Percentiles rank a stretch among this genome's conserved stretches.
phyloP scores from a whole-genome alignment of 805 yeast species.

The Wickerhamomyces pijperi region DNA sequence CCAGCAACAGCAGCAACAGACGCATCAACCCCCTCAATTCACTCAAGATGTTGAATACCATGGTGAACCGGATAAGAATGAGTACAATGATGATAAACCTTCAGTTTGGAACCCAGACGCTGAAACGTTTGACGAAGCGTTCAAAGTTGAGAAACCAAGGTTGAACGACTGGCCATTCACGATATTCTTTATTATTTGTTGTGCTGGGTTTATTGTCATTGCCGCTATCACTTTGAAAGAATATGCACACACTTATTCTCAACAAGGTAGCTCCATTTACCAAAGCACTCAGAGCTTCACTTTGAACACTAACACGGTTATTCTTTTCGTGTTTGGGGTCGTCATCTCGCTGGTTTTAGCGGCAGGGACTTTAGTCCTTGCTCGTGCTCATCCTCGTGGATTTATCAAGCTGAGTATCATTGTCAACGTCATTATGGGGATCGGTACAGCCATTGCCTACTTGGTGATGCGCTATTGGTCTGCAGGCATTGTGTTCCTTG shows the following conservation, averaged over 20 bases:
- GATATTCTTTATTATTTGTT: conserved; percentile 34
- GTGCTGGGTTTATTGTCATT: conserved; percentile 59
- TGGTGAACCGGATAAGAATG: conserved; percentile 6
- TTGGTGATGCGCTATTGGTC: conserved; percentile 60
- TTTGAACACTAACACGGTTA: conserved; percentile 62
- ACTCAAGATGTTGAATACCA: conserved; percentile 13
- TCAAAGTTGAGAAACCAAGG: conserved; percentile 51
- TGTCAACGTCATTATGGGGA: conserved; percentile 52
- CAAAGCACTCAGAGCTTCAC: conserved; percentile 41
- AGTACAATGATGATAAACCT: conserved; percentile 16
- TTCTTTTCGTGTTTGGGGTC: conserved; percentile 56
- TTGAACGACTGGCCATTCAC: conserved; percentile 69
- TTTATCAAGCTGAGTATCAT: conserved; percentile 64
- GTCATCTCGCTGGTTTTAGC: conserved; percentile 52
- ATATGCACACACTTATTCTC: conserved; percentile 41
- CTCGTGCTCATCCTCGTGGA: conserved; percentile 50
- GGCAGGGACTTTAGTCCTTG: conserved; percentile 40
- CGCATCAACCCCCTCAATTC: conserved; percentile 11
- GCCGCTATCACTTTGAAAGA: conserved; percentile 61
- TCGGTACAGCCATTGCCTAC: conserved; percentile 71
- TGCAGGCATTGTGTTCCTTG: conserved; percentile 66
- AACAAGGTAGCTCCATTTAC: conserved; percentile 58
- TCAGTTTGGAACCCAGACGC: conserved; percentile 28
- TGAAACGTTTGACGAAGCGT: conserved; percentile 52
- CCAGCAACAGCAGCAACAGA: not conserved